Evolutionary conservation across 148 eudicot species (phyloP).

Genomic region (Rhododendron simsii): DNA sequence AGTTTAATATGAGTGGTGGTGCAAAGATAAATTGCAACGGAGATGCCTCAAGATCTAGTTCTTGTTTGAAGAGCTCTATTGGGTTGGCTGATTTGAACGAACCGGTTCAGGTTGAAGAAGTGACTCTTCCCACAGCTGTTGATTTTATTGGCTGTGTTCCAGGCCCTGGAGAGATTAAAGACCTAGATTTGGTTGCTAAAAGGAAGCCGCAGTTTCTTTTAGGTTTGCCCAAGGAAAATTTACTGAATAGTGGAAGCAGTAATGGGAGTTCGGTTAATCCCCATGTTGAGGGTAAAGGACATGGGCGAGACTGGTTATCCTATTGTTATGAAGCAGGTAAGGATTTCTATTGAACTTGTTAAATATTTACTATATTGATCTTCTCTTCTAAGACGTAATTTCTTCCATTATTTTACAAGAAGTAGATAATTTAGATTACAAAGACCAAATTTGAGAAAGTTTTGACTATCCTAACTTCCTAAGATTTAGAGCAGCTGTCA

Average conservation of each 20-base stretch:
- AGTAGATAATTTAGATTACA: not conserved
- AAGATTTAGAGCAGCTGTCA: not conserved
- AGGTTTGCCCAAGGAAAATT: conserved; percentile 29
- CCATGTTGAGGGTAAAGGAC: conserved; percentile 28
- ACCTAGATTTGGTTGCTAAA: conserved; percentile 25
- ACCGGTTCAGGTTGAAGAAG: conserved; percentile 56
- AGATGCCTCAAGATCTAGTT: conserved; percentile 31
- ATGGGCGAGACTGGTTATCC: conserved; percentile 41
- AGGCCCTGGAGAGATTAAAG: conserved; percentile 23
- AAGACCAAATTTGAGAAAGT: not conserved
- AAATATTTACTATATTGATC: not conserved
- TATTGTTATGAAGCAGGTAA: conserved; percentile 57
- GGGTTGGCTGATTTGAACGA: conserved; percentile 77
- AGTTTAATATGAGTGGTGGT: conserved; percentile 16
- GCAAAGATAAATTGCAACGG: conserved; percentile 23
- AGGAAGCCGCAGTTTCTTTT: conserved; percentile 23
- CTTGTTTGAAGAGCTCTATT: conserved; percentile 30
- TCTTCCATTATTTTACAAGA: not conserved
- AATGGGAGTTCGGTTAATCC: conserved; percentile 29
- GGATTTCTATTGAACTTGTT: not conserved
- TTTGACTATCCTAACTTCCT: not conserved
- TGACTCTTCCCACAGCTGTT: conserved; percentile 23
- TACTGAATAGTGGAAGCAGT: conserved; percentile 25
- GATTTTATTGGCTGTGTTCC: conserved; percentile 28
- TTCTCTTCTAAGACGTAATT: not conserved